Evolutionary conservation across 1,284 basidiomycete genomes (phyloP), one percentile per base, ranked within the genome.

Genomic region (Ustilago nuda): DNA sequence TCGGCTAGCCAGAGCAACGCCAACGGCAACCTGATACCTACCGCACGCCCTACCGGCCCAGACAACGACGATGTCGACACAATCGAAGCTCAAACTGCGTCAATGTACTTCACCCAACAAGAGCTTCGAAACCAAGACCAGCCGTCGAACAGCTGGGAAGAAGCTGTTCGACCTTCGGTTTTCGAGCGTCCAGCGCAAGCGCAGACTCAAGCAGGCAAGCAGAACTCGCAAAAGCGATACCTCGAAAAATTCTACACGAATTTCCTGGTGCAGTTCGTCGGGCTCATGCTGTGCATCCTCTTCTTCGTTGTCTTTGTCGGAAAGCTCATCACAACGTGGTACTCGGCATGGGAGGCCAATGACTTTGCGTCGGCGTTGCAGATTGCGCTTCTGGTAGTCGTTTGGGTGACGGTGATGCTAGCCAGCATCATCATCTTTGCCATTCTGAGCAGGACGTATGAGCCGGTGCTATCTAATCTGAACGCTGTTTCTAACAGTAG

Each of bases 241-340:
- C 51, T 70, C 23, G 61, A 70, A n/a, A 62, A 61, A 50, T 70
- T 75, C 51, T 68, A 69, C 66, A 23, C n/a, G 12, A 69, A 74
- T 59, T 65, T 74, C 36, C 8, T 66, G 36, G 59, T 74, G 8
- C 66, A 74, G 17, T 70, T 59, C 50, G 17, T 54, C 23, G 67
- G 60, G 0, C 32, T 70, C 11, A 27, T 62, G 58, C 57, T 63
- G 4, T 65, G 66, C 63, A 56, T 65, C 11, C 45, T 66, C 11
- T 66, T 75, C 64, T 70, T 70, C 30, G 63, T 39, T 35, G 30
- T 64, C 48, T 63, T 70, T 32, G 53, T 48, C 17, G 72, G 65
- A 19, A 57, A 56, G 52, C 63, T 70, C 35, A 53, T 65, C 53
- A 66, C 67, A 11, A 51, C 59, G 9, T 70, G 59, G 63, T 75